Base-by-base conservation (phyloP, 306 rosid species). In the Erythrophleum fordii region DNA sequence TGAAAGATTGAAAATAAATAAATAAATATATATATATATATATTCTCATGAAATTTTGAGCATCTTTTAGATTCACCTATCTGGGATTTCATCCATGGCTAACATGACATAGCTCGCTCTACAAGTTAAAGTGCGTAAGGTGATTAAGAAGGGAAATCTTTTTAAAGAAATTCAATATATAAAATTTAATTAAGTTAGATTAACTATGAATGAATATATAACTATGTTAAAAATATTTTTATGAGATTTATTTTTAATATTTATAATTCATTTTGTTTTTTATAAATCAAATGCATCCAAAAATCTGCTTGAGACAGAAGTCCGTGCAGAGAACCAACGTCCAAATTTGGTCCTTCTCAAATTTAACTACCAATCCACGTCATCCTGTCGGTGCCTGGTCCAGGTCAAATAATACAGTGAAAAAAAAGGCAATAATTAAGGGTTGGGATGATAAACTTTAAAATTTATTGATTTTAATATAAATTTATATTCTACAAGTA, bases 301-400 rank as follows among this genome's bases (percentile, higher is more conserved):
- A 11, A 8, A n/a, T 53, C 29, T 10, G 31, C 0, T 3, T 13
- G 14, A 56, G 62, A 56, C 23, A 10, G 9, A 9, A 9, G 62
- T 56, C 62, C 31, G 3, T 0, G 31, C 16, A 22, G 62, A 11
- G 31, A 56, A 22, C 16, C 9, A 10, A 5, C 20, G 2, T 13
- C 22, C 28, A 23, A 56, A 2, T 23, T 1, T 56, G 62, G 62
- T 56, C 16, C 62, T 25, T 59, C 4, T n/a, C 71, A 12, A 39
- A 67, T 41, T 44, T 18, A 55, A 58, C 53, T 16, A 31, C 42
- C 65, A 45, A 67, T 5, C 45, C 20, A 20, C 28, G 20, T 16
- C 10, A 44, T n/a, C 14, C 23, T 75, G 85, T 82, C 59, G 73
- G 78, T 75, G 80, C 53, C 44, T 5, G 9, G 1, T 18, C 23